Evolutionary conservation across 352 stramenopile species (phyloP).

Genomic region (Phytophthora litchii): DNA sequence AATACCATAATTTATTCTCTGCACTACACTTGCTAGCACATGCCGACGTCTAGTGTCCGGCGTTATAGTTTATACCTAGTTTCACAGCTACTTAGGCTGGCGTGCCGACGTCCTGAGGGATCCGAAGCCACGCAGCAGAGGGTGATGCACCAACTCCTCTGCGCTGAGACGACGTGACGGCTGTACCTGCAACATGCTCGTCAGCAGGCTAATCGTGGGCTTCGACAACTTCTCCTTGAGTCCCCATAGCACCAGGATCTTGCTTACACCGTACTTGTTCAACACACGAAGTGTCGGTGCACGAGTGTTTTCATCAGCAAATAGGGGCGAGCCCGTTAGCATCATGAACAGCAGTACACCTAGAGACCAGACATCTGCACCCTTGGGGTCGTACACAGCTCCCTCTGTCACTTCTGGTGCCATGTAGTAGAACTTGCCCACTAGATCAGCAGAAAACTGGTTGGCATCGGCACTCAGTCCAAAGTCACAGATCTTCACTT

Average conservation of each 20-base stretch:
- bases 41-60: conserved; percentile 5
- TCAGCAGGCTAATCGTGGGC: conserved; percentile 46
- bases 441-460: conserved; percentile 39
- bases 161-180: conserved; percentile 40
- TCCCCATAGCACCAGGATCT: conserved; percentile 66
- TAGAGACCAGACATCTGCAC: conserved; percentile 73
- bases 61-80: conserved; percentile 16
- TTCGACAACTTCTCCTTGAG: conserved; percentile 40
- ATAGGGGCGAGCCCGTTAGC: conserved; percentile 62
- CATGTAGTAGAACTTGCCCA: conserved; percentile 83
- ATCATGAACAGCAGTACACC: conserved; percentile 76
- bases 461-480: conserved; percentile 53
- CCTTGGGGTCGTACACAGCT: conserved; percentile 48
- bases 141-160: conserved; percentile 39
- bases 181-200: conserved; percentile 55
- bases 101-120: not conserved
- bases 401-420: conserved; percentile 56
- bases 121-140: conserved; percentile 14
- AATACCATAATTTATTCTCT: conserved; percentile 39
- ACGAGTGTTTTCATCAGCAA: conserved; percentile 37
- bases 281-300: conserved; percentile 56
- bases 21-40: conserved; percentile 29
- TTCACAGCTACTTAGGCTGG: conserved; percentile 14
- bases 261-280: conserved; percentile 52
- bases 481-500: conserved; percentile 74